Conservation (phyloP, 805 yeast genomes). For the Starmerella vaccinii region DNA sequence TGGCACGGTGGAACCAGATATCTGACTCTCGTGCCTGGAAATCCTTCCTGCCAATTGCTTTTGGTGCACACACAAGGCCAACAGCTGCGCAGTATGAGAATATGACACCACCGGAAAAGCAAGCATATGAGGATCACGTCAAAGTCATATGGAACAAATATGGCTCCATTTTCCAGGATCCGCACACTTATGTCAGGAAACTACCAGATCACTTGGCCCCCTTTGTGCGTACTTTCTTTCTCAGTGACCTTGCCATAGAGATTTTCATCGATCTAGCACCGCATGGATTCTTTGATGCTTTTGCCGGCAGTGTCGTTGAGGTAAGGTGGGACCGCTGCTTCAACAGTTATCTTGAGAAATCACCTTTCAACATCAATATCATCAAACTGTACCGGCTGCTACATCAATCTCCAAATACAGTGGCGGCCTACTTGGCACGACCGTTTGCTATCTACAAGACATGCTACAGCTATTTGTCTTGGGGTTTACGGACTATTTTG, state of each 20-base stretch:
- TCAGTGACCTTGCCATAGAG: constrained; percentile 15
- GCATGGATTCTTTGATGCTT: background rate
- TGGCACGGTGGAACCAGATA: background rate
- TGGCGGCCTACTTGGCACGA: background rate
- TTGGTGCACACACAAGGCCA: constrained; percentile 11
- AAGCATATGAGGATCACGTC: constrained; percentile 1
- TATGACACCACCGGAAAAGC: background rate
- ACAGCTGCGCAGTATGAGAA: background rate
- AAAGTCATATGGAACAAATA: background rate
- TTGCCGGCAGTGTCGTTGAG: background rate
- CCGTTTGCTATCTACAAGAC: background rate
- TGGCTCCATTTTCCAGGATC: background rate
- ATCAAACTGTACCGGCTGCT: background rate
- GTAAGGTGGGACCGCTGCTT: constrained; percentile 3
- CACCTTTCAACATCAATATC: background rate
- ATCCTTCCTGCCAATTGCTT: constrained; percentile 3
- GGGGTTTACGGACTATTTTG: background rate
- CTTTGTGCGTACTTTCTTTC: constrained; percentile 1
- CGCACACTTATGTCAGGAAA: background rate
- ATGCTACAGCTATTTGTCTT: background rate
- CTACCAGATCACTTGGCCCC: constrained; percentile 6
- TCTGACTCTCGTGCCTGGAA: constrained; percentile 10
- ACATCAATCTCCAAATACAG: background rate
- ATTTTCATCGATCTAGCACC: constrained; percentile 14
- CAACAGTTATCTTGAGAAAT: background rate